Evolutionary conservation across 2,329 filamentous ascomycete species (phyloP).

Genomic region (Penicillium fuscoglaucum): DNA sequence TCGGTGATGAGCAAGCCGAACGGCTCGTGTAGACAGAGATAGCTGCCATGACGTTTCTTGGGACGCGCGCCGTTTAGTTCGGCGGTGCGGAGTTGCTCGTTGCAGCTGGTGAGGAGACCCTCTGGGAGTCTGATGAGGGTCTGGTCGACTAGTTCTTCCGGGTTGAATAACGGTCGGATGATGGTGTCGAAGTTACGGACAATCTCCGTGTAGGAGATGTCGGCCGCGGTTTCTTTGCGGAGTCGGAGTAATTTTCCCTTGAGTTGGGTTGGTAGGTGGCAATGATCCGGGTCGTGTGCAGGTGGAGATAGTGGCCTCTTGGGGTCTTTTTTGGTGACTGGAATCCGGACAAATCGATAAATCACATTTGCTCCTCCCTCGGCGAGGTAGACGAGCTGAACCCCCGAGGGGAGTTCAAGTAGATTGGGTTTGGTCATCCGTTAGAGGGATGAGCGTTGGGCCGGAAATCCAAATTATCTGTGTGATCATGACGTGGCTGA

Average conservation of each 20-base stretch:
- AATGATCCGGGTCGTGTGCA: conserved; percentile 20
- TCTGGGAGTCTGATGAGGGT: conserved; percentile 53
- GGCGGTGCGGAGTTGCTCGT: conserved; percentile 53
- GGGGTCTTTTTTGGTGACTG: conserved; percentile 28
- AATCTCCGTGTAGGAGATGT: conserved; percentile 53
- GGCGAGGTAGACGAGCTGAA: conserved; percentile 50
- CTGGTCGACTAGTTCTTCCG: conserved; percentile 58
- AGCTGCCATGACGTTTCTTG: conserved; percentile 52
- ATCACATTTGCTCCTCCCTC: conserved; percentile 79
- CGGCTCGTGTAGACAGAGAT: conserved; percentile 55
- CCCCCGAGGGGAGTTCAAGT: conserved; percentile 38
- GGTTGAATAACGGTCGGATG: conserved; percentile 58
- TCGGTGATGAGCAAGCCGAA: conserved; percentile 72
- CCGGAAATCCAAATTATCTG: conserved; percentile 11
- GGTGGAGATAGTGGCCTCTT: conserved; percentile 17
- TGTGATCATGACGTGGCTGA: conserved; percentile 14
- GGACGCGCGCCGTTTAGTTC: conserved; percentile 49
- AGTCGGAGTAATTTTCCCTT: conserved; percentile 59
- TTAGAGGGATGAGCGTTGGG: conserved; percentile 15
- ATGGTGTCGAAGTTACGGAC: conserved; percentile 39
- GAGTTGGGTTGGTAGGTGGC: conserved; percentile 24
- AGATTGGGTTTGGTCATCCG: conserved; percentile 36
- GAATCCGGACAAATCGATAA: conserved; percentile 56
- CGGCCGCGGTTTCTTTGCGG: conserved; percentile 57
- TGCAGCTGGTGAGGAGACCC: conserved; percentile 51